Evolutionary conservation across 2,329 filamentous ascomycete genomes (phyloP).

Genomic region (Penicillium sp.): DNA sequence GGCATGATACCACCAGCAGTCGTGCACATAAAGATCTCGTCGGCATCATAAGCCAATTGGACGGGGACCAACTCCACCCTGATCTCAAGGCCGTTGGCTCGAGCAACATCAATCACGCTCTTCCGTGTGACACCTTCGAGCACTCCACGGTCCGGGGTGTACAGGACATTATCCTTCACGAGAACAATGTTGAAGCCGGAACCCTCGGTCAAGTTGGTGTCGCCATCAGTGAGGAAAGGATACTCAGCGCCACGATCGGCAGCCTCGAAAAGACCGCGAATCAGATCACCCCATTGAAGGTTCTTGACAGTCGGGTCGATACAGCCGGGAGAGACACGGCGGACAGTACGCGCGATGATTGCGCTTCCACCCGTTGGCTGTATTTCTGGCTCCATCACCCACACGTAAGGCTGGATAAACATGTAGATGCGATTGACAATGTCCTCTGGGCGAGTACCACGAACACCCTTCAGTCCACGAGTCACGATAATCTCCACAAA

Average conservation of each 20-base stretch:
- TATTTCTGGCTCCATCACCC: conserved; percentile 46
- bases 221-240: conserved; percentile 49
- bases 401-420: conserved; percentile 47
- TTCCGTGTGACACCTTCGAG: conserved; percentile 47
- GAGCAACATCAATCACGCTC: conserved; percentile 45
- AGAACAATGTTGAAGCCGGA: conserved; percentile 48
- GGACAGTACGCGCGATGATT: conserved; percentile 44
- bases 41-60: conserved; percentile 38
- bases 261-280: conserved; percentile 45
- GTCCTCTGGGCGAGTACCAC: conserved; percentile 33
- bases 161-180: conserved; percentile 43
- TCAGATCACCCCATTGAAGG: conserved; percentile 48
- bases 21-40: conserved; percentile 51
- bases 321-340: conserved; percentile 42
- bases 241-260: conserved; percentile 44
- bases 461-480: conserved; percentile 42
- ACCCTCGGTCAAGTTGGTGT: conserved; percentile 47
- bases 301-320: conserved; percentile 52
- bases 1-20: conserved; percentile 52
- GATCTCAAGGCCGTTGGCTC: conserved; percentile 30
- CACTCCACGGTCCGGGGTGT: conserved; percentile 46
- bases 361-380: conserved; percentile 41
- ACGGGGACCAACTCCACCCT: conserved; percentile 42
- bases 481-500: conserved; percentile 51
- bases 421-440: conserved; percentile 44